phyloP scores from a whole-genome alignment of 2,329 filamentous ascomycete species.

The Dothidotthia symphoricarpi region DNA sequence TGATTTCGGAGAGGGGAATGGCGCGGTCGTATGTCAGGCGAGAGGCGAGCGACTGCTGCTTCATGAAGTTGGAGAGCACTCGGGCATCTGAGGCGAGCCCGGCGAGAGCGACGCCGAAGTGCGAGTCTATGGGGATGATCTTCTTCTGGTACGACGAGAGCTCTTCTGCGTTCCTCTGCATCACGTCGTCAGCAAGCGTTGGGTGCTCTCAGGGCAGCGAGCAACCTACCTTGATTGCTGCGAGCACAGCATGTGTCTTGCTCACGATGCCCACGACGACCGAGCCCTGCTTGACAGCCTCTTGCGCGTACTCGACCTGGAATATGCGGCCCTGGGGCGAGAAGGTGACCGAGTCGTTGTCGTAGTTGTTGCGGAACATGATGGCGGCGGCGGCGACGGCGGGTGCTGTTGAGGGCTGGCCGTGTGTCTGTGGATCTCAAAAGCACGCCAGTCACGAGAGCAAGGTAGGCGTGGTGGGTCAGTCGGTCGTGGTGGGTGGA shows the following conservation, averaged over 20 bases:
- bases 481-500: not conserved
- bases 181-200: too few species aligned
- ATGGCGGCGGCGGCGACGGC: constrained; percentile 55
- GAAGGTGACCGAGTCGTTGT: constrained; percentile 99
- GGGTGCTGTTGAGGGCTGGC: constrained; percentile 13
- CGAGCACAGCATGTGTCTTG: constrained; percentile 96
- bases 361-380: constrained; percentile 99
- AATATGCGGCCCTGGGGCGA: constrained; percentile 99
- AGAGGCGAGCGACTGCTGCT: constrained; percentile 94
- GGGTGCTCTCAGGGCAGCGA: not conserved
- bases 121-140: constrained; percentile 93
- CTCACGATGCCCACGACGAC: constrained; percentile 95
- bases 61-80: constrained; percentile 99
- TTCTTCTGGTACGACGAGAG: constrained; percentile 99
- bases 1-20: constrained; percentile 85
- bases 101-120: constrained; percentile 92
- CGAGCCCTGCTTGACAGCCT: constrained; percentile 98
- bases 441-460: not conserved
- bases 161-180: constrained; percentile 94
- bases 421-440: constrained; percentile 2
- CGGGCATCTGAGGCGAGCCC: constrained; percentile 96
- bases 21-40: constrained; percentile 94
- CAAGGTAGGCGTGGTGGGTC: not conserved
- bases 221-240: constrained; percentile 80
- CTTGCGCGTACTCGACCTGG: constrained; percentile 97